A percentile compares a stretch with the other conserved stretches of the same genome.
phyloP scores from a whole-genome alignment of 257 asterid species.

The Penstemon barbatus region DNA sequence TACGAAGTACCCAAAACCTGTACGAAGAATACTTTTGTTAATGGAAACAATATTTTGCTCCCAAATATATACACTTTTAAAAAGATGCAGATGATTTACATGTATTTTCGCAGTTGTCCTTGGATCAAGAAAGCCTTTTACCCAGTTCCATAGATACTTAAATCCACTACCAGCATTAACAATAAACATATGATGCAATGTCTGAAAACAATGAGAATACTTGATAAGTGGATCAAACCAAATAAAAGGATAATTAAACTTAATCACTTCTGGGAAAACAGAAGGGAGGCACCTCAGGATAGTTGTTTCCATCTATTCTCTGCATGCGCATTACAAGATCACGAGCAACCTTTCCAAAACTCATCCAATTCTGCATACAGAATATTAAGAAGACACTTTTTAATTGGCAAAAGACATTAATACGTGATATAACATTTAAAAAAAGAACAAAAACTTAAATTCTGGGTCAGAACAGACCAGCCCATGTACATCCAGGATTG shows the following conservation, averaged over 20 bases:
- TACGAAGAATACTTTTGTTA: conserved; percentile 29
- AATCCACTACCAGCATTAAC: conserved; percentile 67
- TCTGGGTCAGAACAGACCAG: conserved; percentile 60
- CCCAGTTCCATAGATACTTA: conserved; percentile 55
- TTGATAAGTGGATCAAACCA: conserved; percentile 25
- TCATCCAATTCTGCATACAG: conserved; percentile 80
- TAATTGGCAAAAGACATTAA: conserved; percentile 7
- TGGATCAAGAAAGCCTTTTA: conserved; percentile 63
- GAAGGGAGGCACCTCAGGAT: conserved; percentile 83
- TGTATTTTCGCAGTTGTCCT: conserved; percentile 60
- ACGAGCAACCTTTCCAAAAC: conserved; percentile 86
- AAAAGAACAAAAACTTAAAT: conserved; percentile 23
- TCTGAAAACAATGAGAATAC: conserved; percentile 44
- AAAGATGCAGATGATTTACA: conserved; percentile 32
- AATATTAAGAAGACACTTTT: background rate
- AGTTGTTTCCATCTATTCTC: conserved; percentile 90
- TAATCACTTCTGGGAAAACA: conserved; percentile 22
- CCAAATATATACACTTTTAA: conserved; percentile 19
- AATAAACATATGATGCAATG: conserved; percentile 59
- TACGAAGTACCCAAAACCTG: conserved; percentile 89
- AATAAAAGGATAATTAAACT: conserved; percentile 11
- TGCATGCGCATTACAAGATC: conserved; percentile 92
- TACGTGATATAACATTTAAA: conserved; percentile 12
- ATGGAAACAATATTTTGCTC: conserved; percentile 23
- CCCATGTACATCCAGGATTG: conserved; percentile 90